Evolutionary conservation across 805 yeast genomes (phyloP), one percentile per base, ranked within the genome.

Genomic region (Kuraishia borneana): DNA sequence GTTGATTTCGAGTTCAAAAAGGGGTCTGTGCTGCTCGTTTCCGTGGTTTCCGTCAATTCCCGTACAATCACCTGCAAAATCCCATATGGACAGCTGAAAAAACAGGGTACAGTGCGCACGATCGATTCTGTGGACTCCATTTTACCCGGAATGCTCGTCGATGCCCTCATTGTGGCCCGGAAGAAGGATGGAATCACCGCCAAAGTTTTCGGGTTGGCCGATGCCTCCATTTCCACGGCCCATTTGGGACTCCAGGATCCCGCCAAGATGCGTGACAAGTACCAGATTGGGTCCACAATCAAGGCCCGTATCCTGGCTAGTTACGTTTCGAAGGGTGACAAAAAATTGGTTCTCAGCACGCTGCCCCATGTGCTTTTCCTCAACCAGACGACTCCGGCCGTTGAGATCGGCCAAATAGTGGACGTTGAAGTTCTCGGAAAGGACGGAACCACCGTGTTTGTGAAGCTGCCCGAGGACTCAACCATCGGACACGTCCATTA

Each of bases 71-170:
- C 76, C 3, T 65, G 79, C 40, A 69, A 68, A 42, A 33, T 61
- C 7, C 68, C 75, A 3, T 51, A 62, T 17, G 63, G 63, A 21
- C 53, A 63, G 18, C 54, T 58, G 35, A 67, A 71, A 37, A 74
- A 70, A 39, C 65, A 66, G 40, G 46, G 61, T 17, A 56, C 73
- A 5, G 49, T 72, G 6, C 50, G 72, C 3, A 60, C 80, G 5
- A 76, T 81, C 29, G 66, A 85, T 2, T 74, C 94, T 2, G 61
- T 84, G 16, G 94, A 87, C 46, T 74, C 94, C 3, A 68, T 88
- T 19, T 68, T 82, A 26, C 94, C 99, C 3, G 99, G 98, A 46
- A 71, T 77, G 42, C 48, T 77, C 8, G 84, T 88, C 7, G 85
- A 82, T 38, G 82, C 87, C 5, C 57, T 78, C 20, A 69, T 87